phyloP scores from a whole-genome alignment of 257 asterid species.

The Forsythia suspensa region DNA sequence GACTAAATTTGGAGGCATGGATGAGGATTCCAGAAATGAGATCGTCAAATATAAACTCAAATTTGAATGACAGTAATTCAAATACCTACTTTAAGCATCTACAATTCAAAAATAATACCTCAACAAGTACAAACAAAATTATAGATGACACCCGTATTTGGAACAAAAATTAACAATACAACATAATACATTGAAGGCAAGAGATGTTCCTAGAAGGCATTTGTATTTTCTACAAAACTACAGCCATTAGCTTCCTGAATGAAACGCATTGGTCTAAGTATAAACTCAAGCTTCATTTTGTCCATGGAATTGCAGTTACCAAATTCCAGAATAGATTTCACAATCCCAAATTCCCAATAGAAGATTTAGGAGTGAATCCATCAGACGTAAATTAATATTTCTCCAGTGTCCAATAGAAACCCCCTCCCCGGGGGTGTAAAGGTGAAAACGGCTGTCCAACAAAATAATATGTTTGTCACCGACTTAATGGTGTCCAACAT shows the following conservation, averaged over 20 bases:
- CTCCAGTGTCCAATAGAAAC: no score
- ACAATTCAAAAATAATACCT: not conserved
- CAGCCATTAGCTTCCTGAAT: not conserved
- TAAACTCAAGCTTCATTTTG: not conserved
- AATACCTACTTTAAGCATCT: not conserved
- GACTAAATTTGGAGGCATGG: not conserved
- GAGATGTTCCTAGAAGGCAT: not conserved
- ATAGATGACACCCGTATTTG: not conserved
- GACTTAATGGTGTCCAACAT: no score
- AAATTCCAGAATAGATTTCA: not conserved
- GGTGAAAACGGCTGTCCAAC: not conserved
- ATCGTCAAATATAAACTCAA: not conserved
- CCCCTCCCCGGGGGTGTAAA: no score
- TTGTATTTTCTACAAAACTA: not conserved
- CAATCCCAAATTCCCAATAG: not conserved
- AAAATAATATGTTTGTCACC: not conserved
- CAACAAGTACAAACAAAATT: not conserved
- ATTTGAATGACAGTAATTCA: not conserved
- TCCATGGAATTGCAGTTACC: no score
- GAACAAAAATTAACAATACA: not conserved
- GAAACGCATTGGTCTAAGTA: not conserved
- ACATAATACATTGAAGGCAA: not conserved
- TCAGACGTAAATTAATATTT: no score
- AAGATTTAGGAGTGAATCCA: no score
- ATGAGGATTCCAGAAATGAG: not conserved